Evolutionary conservation across 1,284 basidiomycete species (phyloP).

Genomic region (Ustilago loliicola): DNA sequence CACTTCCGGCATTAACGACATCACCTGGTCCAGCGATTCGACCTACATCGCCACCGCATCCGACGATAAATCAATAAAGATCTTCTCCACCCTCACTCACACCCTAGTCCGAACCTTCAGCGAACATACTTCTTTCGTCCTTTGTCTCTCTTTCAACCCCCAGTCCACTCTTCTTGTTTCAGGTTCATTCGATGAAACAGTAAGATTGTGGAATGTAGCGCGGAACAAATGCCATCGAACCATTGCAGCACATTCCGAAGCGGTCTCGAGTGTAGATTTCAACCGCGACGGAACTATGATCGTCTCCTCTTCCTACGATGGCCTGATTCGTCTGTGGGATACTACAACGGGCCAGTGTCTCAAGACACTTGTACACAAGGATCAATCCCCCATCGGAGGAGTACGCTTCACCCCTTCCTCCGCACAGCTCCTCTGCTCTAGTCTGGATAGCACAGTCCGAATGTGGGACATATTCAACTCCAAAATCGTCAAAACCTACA

Average conservation of each 20-base stretch:
- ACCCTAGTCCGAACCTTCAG: slow-evolving; percentile 71
- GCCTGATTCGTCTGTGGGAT: slow-evolving; percentile 88
- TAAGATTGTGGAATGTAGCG: slow-evolving; percentile 94
- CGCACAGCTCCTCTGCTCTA: slow-evolving; percentile 85
- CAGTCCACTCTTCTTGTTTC: slow-evolving; percentile 88
- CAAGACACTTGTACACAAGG: slow-evolving; percentile 94
- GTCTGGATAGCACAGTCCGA: slow-evolving; percentile 90
- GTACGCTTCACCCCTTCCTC: slow-evolving; percentile 92
- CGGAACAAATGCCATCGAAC: slow-evolving; percentile 71
- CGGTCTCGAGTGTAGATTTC: slow-evolving; percentile 92
- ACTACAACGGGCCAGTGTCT: slow-evolving; percentile 95
- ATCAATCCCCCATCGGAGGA: slow-evolving; percentile 90
- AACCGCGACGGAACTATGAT: slow-evolving; percentile 94
- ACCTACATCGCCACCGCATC: slow-evolving; percentile 60
- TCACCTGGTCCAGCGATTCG: slow-evolving; percentile 62
- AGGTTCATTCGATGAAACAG: slow-evolving; percentile 93
- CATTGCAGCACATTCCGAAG: slow-evolving; percentile 91
- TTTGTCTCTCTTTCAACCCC: slow-evolving; percentile 91
- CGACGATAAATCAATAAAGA: slow-evolving; percentile 58
- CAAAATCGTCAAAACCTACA: slow-evolving; percentile 91
- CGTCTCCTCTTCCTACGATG: slow-evolving; percentile 94
- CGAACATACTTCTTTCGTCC: slow-evolving; percentile 93
- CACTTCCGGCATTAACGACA: slow-evolving; percentile 57
- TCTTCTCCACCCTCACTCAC: slow-evolving; percentile 52
- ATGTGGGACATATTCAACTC: slow-evolving; percentile 95